Evolutionary conservation across 2,329 filamentous ascomycete genomes (phyloP), one percentile per base, ranked within the genome.

Genomic region (Paraphaeosphaeria minitans): DNA sequence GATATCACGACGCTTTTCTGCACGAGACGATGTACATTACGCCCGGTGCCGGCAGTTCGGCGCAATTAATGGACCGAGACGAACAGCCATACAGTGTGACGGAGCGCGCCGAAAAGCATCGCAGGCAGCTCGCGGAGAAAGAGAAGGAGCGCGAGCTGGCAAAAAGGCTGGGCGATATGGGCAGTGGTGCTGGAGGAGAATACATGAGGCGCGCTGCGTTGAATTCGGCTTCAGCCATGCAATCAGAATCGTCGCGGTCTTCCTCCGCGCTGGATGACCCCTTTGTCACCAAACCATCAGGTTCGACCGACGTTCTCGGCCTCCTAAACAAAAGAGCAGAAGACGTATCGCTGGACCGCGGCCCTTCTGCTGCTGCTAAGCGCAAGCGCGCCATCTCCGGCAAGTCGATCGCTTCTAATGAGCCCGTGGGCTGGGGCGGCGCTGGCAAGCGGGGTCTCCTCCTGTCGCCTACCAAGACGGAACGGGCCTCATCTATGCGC

Each of bases 91-190:
- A 68, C 61, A 71, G 74, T 55, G 63, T 68, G 22, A 84, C 82
- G 31, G 87, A 87, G 66, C 83, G 85, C 59, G 85, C 87, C 53
- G 90, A 93, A 62, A 84, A 85, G 19, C 77, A 91, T 64, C 88
- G 87, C 62, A 83, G 87, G 57, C 84, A 84, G 3, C 79, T 93
- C 6, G 84, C 86, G 6, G 85, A 84, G 14, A 84, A 87, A 66
- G 89, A 93, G 74, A 89, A 85, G 69, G 91, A 94, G 74, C 82
- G 87, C 21, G 88, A 91, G 24, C 83, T 95, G 50, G 89, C 88
- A 63, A 87, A 85, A 71, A 86, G 86, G 65, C 81, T 95, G 2
- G 86, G 85, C 10, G 79, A 84, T 52, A 79, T 87, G 58, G 89
- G 89, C 10, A 83, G 64, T 43, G 88, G 88, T 6, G 84, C 89